A percentile compares a stretch with the other conserved stretches of the same genome.
Conservation (phyloP, 2,329 filamentous ascomycete species). For the Aureobasidium namibiae region DNA sequence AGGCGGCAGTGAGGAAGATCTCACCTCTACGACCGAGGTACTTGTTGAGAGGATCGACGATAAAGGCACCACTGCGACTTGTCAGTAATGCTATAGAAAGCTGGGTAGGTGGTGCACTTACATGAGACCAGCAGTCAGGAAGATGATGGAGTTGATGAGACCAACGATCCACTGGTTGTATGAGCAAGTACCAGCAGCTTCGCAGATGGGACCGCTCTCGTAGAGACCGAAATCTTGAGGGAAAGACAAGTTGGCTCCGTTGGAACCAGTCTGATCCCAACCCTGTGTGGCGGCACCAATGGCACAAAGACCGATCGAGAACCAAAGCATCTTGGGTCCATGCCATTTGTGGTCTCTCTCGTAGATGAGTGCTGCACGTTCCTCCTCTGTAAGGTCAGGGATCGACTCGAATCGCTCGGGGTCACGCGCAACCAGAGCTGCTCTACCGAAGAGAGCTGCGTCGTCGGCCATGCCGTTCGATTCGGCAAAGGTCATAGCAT, state of each 20-base stretch:
- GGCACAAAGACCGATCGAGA: slow-evolving; percentile 52
- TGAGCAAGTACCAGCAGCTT: too few species aligned
- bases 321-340: slow-evolving; percentile 53
- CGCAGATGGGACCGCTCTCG: background rate
- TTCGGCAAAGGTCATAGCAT: slow-evolving; percentile 28
- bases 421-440: slow-evolving; percentile 64
- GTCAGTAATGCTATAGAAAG: background rate
- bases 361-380: slow-evolving; percentile 51
- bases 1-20: slow-evolving; percentile 42
- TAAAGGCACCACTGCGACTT: slow-evolving; percentile 21
- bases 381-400: slow-evolving; percentile 50
- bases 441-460: slow-evolving; percentile 29
- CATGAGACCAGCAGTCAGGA: slow-evolving; percentile 35
- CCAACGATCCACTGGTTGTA: slow-evolving; percentile 38
- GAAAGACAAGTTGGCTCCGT: slow-evolving; percentile 25
- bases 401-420: slow-evolving; percentile 56
- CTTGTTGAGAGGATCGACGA: slow-evolving; percentile 24
- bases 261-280: slow-evolving; percentile 25
- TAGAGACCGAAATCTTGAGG: slow-evolving; percentile 21
- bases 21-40: slow-evolving; percentile 27
- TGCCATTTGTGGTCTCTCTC: slow-evolving; percentile 63
- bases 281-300: slow-evolving; percentile 25
- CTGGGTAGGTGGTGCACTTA: slow-evolving; percentile 13
- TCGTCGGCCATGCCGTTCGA: slow-evolving; percentile 29
- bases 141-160: slow-evolving; percentile 45